Base-by-base conservation (phyloP, 345 rosid species). In the Laguncularia racemosa region DNA sequence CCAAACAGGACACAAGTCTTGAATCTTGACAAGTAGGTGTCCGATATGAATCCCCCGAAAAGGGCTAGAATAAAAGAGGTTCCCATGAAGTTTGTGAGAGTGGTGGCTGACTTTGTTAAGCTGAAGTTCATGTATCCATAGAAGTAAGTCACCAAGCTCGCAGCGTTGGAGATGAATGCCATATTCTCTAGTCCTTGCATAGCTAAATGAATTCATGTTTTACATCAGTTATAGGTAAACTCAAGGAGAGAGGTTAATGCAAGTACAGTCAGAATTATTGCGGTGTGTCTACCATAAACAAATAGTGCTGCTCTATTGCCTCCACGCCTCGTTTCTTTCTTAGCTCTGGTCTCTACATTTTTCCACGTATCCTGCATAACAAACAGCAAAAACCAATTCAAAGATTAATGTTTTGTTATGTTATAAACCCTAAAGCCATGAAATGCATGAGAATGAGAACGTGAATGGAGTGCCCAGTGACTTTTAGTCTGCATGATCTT, bases 1-100 rank as follows among this genome's bases (percentile, higher is more conserved):
- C 78, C 88, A 50, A 80, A 80, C 44, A 85, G 44, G 69, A 85
- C 65, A 49, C 76, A 69, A 16, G 88, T 82, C 71, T 68, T 80
- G 79, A 85, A 80, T 64, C 91, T 74, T 6, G 85, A 66, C 61
- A 80, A 58, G 23, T 68, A 85, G 16, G 91, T 85, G 57, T 82
- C 91, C 0, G 85, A 82, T 50, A 85, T 71, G 74, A 80, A 78
- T 8, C 88, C 91, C 46, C 91, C 91, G 12, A 82, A 74, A 19
- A 85, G 77, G 12, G 88, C 67, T 10, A 82, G 48, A 20, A 85
- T 21, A 60, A 76, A 85, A 0, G 84, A 54, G 46, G 84, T 63
- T 3, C 88, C 91, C 76, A 74, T 48, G 78, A 85, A 74, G 67
- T 85, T 85, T 48, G 91, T 80, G 12, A 85, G 78, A 1, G 88